Base-by-base conservation (phyloP, 2,329 filamentous ascomycete species). In the Aspergillus sergii region DNA sequence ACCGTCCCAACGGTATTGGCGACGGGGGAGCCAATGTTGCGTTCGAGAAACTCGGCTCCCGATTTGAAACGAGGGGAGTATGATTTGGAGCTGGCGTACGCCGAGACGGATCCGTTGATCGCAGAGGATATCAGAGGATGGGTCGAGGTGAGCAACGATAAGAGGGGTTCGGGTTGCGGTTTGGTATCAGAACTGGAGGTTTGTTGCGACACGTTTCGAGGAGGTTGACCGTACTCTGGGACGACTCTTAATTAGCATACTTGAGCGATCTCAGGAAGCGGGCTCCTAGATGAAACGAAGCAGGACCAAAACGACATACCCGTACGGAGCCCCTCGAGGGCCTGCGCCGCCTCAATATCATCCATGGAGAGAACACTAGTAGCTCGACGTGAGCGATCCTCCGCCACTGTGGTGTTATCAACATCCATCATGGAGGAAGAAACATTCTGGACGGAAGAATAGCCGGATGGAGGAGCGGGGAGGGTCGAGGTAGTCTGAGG, bases 11-110 rank as follows among this genome's bases (percentile, higher is more conserved):
- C 91, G 0, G 92, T 95, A 73, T 92, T 95, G 58, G 92, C 92
- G 58, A 97, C 88, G 1, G 93, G 93, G 1, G 91, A 83, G 14
- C 86, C 92, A 58, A 97, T 88, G 69, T 92, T 94, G 54, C 92
- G 90, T 77, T 98, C 94, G 23, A 97, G 89, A 71, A 96, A 93
- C 75, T 97, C 93, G 56, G 92, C 94, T 64, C 93, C 88, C n/a
- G 91, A 91, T 76, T 92, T 93, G 74, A 97, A 92, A 2, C 91
- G 87, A 0, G 94, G 93, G 1, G 93, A 96, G 72, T 94, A 96
- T 69, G 94, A 92, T 78, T 98, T 97, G 12, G 92, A 93, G 3
- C 86, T 89, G 32, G 91, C 90, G 76, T 98, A 98, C 1, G 92
- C 92, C 1, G 91, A 93, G 9, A 94, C 86, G 0, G 93, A 94